A percentile compares a stretch with the other conserved stretches of the same genome.
phyloP scores from a whole-genome alignment of 768 basidiomycete genomes.

The Termitomyces sp. region DNA sequence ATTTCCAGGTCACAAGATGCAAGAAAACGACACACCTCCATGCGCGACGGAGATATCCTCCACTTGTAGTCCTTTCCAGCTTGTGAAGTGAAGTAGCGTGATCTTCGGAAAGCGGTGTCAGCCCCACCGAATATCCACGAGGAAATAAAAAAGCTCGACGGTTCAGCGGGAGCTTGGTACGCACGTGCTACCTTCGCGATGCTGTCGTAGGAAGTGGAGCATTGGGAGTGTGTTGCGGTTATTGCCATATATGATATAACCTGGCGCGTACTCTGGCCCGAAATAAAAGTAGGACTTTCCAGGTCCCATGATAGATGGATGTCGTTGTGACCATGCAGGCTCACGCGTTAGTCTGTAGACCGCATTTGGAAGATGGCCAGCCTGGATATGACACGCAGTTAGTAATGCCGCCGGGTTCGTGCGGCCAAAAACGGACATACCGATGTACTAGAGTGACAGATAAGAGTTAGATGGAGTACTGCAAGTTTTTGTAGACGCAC shows the following conservation, averaged over 20 bases:
- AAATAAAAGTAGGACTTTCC: conserved; percentile 73
- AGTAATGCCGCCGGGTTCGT: not conserved
- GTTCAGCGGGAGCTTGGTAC: conserved; percentile 3
- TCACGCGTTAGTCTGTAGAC: conserved; percentile 67
- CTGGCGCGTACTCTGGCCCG: conserved; percentile 58
- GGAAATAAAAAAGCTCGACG: conserved; percentile 6
- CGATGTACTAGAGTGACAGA: conserved; percentile 14
- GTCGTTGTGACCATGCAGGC: conserved; percentile 60
- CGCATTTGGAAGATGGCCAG: conserved; percentile 53
- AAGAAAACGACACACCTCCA: conserved; percentile 54
- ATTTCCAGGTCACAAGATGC: not conserved
- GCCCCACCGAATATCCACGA: conserved; percentile 1
- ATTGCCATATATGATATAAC: conserved; percentile 70
- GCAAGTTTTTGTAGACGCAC: conserved; percentile 37
- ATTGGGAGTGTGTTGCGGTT: conserved; percentile 52
- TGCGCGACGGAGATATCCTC: conserved; percentile 56
- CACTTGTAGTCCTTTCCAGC: conserved; percentile 75
- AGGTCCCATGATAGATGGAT: conserved; percentile 78
- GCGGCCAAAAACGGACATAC: not conserved
- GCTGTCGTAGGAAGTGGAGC: conserved; percentile 54
- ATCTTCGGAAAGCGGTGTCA: conserved; percentile 36
- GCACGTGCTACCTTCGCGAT: conserved; percentile 65
- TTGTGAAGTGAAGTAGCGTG: conserved; percentile 71
- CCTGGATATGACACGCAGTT: conserved; percentile 30
- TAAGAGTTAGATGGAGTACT: conserved; percentile 16